phyloP scores from a whole-genome alignment of 1,139 yeast genomes.

The Geotrichum carabidarum region DNA sequence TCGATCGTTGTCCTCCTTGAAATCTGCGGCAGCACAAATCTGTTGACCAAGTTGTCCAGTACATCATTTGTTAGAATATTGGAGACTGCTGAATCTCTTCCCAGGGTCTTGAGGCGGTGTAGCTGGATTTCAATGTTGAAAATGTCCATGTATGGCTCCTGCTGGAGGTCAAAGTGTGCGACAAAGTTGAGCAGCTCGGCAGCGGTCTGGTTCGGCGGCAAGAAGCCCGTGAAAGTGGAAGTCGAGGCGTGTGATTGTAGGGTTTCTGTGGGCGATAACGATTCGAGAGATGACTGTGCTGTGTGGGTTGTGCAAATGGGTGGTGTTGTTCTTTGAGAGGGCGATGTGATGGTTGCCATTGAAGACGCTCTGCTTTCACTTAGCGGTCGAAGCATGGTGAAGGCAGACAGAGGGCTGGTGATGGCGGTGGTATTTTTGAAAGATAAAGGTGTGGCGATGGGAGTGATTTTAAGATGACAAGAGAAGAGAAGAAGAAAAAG shows the following conservation, averaged over 20 bases:
- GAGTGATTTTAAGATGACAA: no score
- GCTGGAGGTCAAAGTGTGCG: not conserved
- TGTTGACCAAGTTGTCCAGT: not conserved
- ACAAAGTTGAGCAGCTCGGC: not conserved
- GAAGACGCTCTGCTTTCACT: no score
- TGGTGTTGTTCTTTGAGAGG: no score
- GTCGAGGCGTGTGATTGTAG: not conserved
- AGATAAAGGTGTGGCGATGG: no score
- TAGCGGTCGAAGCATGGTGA: no score
- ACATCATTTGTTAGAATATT: not conserved
- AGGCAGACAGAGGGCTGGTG: no score
- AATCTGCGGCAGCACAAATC: slow-evolving; percentile 4
- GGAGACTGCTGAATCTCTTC: slow-evolving; percentile 8
- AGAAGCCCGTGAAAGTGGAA: not conserved
- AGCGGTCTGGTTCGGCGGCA: not conserved
- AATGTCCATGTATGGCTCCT: not conserved
- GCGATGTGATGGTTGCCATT: no score
- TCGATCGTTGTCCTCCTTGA: slow-evolving; percentile 20
- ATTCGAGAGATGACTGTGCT: no score
- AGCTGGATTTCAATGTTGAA: slow-evolving; percentile 4
- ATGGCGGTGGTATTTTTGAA: no score
- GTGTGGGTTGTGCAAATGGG: no score
- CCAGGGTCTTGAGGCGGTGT: slow-evolving; percentile 7
- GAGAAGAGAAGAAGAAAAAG: no score
- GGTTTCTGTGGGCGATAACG: no score